A percentile compares a stretch with the other conserved stretches of the same genome.
Conservation (phyloP, 73 alveolate species). For the Blepharisma stoltei region DNA sequence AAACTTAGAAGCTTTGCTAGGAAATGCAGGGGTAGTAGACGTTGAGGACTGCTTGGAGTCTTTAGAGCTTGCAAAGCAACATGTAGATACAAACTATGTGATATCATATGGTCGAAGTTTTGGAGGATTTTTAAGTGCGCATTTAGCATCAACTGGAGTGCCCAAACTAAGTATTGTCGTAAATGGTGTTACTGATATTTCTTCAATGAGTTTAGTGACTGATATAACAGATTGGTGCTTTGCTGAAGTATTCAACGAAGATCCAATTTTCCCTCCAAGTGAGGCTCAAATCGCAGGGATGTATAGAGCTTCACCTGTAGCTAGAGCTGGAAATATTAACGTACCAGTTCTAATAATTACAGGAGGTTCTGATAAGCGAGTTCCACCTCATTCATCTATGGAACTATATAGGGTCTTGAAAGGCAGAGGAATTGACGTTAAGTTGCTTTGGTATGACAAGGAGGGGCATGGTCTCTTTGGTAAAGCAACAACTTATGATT, state of each 20-base stretch:
- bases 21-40: constrained; percentile 42
- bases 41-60: constrained; percentile 49
- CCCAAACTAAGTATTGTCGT: neutral
- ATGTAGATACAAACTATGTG: constrained; percentile 32
- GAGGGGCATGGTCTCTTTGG: constrained; percentile 51
- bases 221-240: constrained; percentile 16
- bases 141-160: constrained; percentile 8
- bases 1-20: constrained; percentile 37
- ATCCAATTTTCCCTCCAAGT: neutral
- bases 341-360: constrained; percentile 46
- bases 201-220: constrained; percentile 1
- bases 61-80: constrained; percentile 31
- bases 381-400: constrained; percentile 37
- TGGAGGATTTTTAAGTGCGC: constrained; percentile 59
- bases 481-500: constrained; percentile 37
- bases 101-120: constrained; percentile 57
- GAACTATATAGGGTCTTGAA: constrained; percentile 38
- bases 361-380: constrained; percentile 50
- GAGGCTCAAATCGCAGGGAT: neutral
- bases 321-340: constrained; percentile 29
- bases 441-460: constrained; percentile 47
- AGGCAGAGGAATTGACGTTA: constrained; percentile 37
- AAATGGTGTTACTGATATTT: neutral
- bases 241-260: neutral
- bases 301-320: constrained; percentile 40